These are phyloP conservation scores for Ceratocystiopsis minuta DNA, from an alignment of 2,329 filamentous ascomycete species.

Conservation along the genomic window DNA sequence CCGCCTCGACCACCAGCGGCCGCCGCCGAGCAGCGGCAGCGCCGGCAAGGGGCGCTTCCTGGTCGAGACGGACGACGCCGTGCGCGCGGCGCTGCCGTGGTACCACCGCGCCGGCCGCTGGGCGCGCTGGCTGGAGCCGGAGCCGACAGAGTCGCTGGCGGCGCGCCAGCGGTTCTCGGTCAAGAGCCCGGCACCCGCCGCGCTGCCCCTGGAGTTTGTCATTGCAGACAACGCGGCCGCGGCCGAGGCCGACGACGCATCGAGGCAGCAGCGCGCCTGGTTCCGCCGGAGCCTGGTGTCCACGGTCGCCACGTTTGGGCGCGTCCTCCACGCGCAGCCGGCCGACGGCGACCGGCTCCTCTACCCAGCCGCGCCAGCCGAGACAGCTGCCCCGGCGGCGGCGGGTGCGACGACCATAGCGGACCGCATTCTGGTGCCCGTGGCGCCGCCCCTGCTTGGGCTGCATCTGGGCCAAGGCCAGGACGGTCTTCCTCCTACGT, in stretches of 20 bases:
- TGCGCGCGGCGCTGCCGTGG: conserved; percentile 19
- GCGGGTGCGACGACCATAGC: background rate
- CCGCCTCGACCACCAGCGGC: no score
- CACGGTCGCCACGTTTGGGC: conserved; percentile 28
- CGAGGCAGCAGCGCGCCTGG: no score
- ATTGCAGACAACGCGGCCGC: background rate
- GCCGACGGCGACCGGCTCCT: background rate
- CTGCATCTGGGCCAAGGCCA: conserved; percentile 21
- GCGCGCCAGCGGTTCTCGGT: background rate
- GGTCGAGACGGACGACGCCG: conserved; percentile 13
- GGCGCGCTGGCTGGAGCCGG: conserved; percentile 8
- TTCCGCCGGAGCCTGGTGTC: background rate
- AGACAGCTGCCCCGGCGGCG: no score
- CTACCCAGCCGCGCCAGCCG: background rate
- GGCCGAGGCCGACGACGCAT: background rate
- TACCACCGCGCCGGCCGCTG: conserved; percentile 13
- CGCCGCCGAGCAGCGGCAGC: no score
- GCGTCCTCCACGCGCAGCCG: conserved; percentile 23
- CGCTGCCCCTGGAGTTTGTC: conserved; percentile 1
- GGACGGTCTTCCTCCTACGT: background rate
- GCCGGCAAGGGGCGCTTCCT: conserved; percentile 15
- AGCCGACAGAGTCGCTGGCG: background rate
- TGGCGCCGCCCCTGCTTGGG: conserved; percentile 27
- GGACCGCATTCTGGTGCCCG: conserved; percentile 24
- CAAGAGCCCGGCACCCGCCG: background rate